phyloP scores from a whole-genome alignment of 2,329 filamentous ascomycete genomes.

The Davidsoniella eucalypti region DNA sequence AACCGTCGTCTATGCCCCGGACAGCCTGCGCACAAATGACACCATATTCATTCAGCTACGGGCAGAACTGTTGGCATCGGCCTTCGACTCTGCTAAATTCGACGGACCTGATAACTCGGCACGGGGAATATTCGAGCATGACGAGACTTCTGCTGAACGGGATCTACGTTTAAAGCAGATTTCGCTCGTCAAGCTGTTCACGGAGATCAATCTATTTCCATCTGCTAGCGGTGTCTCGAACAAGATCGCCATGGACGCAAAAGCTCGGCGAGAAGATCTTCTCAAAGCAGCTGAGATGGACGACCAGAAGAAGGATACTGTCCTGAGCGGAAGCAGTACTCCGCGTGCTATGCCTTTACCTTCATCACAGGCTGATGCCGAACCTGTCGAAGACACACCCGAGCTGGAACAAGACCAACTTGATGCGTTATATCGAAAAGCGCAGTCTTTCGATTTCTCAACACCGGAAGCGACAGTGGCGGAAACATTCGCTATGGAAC shows the following conservation, averaged over 20 bases:
- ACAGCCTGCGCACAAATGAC: conserved; percentile 73
- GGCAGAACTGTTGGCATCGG: conserved; percentile 56
- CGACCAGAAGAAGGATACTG: conserved; percentile 41
- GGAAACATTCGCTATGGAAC: conserved; percentile 61
- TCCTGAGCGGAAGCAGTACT: neutral
- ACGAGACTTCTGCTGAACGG: conserved; percentile 74
- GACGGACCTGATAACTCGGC: conserved; percentile 4
- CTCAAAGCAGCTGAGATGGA: conserved; percentile 77
- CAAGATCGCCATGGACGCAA: conserved; percentile 22
- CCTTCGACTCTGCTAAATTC: conserved; percentile 27
- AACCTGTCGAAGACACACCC: conserved; percentile 66
- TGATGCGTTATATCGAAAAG: conserved; percentile 85
- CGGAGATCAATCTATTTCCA: conserved; percentile 73
- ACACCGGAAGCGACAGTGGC: conserved; percentile 77
- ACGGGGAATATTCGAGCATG: conserved; percentile 62
- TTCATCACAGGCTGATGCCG: conserved; percentile 20
- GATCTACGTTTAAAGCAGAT: conserved; percentile 71
- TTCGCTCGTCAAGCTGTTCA: conserved; percentile 71
- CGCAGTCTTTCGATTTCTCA: conserved; percentile 88
- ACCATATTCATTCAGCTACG: conserved; percentile 82
- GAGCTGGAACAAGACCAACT: conserved; percentile 93
- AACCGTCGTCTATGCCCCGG: conserved; percentile 75
- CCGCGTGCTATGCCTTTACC: neutral
- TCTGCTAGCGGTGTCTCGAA: conserved; percentile 55
- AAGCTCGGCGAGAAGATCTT: conserved; percentile 67